Evolutionary conservation across 2,329 filamentous ascomycete genomes (phyloP).

Genomic region (Rhinocladiella mackenziei): DNA sequence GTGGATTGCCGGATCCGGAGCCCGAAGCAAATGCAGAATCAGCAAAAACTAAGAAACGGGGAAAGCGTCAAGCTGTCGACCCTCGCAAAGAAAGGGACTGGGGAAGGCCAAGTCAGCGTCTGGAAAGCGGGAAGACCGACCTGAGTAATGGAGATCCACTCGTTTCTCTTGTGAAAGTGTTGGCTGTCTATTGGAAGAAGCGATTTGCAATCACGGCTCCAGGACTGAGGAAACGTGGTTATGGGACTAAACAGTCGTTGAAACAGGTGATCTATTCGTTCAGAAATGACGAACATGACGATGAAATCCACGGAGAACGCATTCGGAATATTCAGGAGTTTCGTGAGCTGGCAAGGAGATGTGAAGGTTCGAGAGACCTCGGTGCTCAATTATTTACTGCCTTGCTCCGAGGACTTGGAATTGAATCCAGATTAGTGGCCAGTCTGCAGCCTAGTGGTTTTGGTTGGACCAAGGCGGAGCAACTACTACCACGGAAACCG

Average conservation of each 20-base stretch:
- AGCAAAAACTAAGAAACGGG: slow-evolving; percentile 37
- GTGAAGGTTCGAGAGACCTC: slow-evolving; percentile 78
- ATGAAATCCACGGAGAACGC: slow-evolving; percentile 69
- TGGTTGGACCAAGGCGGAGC: slow-evolving; percentile 83
- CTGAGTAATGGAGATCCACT: slow-evolving; percentile 80
- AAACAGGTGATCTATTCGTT: slow-evolving; percentile 71
- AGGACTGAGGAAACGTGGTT: slow-evolving; percentile 82
- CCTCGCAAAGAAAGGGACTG: slow-evolving; percentile 58
- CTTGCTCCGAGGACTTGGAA: slow-evolving; percentile 70
- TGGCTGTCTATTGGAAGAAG: slow-evolving; percentile 86
- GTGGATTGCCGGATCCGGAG: slow-evolving; percentile 54
- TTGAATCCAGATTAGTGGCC: slow-evolving; percentile 78
- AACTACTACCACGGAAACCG: slow-evolving; percentile 37
- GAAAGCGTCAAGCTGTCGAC: slow-evolving; percentile 42
- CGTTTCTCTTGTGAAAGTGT: slow-evolving; percentile 66
- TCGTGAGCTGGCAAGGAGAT: slow-evolving; percentile 61
- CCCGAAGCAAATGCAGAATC: slow-evolving; percentile 33
- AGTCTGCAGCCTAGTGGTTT: slow-evolving; percentile 85
- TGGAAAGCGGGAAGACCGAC: slow-evolving; percentile 68
- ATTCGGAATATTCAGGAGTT: slow-evolving; percentile 66
- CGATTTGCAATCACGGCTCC: slow-evolving; percentile 73
- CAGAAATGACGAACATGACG: slow-evolving; percentile 58
- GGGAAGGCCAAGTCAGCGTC: slow-evolving; percentile 62
- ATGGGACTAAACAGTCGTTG: slow-evolving; percentile 71
- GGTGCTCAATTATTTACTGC: slow-evolving; percentile 88